A percentile compares a stretch with the other conserved stretches of the same genome.
These are phyloP conservation scores for Inga laurina DNA, from an alignment of 306 rosid genomes.

Conservation along the genomic window DNA sequence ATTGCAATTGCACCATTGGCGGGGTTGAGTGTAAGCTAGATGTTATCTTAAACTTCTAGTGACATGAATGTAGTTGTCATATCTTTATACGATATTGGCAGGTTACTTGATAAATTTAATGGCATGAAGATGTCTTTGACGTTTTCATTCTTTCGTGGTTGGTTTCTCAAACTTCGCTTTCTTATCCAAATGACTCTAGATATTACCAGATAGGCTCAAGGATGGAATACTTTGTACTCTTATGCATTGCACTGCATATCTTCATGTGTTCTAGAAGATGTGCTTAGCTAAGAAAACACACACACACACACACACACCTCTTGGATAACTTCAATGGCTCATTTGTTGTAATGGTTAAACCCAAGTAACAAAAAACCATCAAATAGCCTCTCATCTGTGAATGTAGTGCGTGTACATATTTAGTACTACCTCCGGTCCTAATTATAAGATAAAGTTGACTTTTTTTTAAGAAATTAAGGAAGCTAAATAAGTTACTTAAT, in stretches of 20 bases:
- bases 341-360: constrained; percentile 11
- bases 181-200: constrained; percentile 14
- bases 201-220: constrained; percentile 18
- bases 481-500: no score
- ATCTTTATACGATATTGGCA: constrained; percentile 17
- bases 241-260: constrained; percentile 14
- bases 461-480: no score
- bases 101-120: constrained; percentile 4
- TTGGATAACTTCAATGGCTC: constrained; percentile 6
- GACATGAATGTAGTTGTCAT: constrained; percentile 7
- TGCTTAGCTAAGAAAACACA: neutral
- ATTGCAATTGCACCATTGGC: constrained; percentile 87
- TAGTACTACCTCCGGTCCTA: no score
- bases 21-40: constrained; percentile 66
- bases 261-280: neutral
- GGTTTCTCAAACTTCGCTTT: constrained; percentile 7
- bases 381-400: constrained; percentile 5
- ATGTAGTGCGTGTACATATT: neutral
- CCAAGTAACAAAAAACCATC: constrained; percentile 6
- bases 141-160: constrained; percentile 21
- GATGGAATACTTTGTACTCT: constrained; percentile 18
- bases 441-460: no score
- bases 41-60: constrained; percentile 19
- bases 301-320: neutral
- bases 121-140: neutral